phyloP scores from a whole-genome alignment of 441 rosid species.

The Eruca vesicaria region DNA sequence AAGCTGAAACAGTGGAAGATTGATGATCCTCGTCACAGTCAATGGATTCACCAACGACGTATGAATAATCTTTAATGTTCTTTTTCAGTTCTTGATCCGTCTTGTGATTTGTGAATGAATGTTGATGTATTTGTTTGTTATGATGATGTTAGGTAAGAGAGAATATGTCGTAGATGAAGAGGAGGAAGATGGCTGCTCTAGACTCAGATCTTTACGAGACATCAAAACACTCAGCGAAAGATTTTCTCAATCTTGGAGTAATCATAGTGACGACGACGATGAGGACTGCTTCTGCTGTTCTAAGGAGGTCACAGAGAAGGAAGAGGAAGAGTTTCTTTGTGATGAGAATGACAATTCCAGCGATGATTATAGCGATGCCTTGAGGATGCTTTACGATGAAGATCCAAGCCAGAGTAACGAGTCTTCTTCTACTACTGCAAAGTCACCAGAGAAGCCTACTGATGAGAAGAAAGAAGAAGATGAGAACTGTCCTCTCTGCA shows the following conservation, averaged over 20 bases:
- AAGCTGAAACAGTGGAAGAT: slow-evolving; percentile 85
- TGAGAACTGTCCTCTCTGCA: neutral
- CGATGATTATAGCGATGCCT: slow-evolving; percentile 75
- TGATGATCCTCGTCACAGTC: slow-evolving; percentile 77
- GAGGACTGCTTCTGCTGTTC: slow-evolving; percentile 50
- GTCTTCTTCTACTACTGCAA: neutral
- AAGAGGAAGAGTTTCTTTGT: slow-evolving; percentile 40
- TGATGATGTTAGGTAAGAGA: slow-evolving; percentile 25
- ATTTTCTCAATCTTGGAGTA: neutral
- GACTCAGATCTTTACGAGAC: neutral
- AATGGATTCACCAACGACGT: slow-evolving; percentile 62
- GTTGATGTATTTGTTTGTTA: slow-evolving; percentile 28
- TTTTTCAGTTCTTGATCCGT: neutral
- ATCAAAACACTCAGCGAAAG: slow-evolving; percentile 10
- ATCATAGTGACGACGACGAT: slow-evolving; percentile 45
- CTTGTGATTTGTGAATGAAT: neutral
- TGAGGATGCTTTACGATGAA: slow-evolving; percentile 41
- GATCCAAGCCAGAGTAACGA: neutral
- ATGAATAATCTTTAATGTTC: neutral
- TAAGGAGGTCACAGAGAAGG: slow-evolving; percentile 63
- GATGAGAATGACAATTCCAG: slow-evolving; percentile 67
- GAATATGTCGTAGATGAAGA: slow-evolving; percentile 27
- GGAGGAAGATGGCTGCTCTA: slow-evolving; percentile 36
- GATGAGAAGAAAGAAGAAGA: neutral
- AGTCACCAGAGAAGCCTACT: neutral